Percentiles rank a stretch among this genome's conserved stretches.
Evolutionary conservation across 176 grass and related monocot species (phyloP).

Genomic region (Oryza glaberrima): DNA sequence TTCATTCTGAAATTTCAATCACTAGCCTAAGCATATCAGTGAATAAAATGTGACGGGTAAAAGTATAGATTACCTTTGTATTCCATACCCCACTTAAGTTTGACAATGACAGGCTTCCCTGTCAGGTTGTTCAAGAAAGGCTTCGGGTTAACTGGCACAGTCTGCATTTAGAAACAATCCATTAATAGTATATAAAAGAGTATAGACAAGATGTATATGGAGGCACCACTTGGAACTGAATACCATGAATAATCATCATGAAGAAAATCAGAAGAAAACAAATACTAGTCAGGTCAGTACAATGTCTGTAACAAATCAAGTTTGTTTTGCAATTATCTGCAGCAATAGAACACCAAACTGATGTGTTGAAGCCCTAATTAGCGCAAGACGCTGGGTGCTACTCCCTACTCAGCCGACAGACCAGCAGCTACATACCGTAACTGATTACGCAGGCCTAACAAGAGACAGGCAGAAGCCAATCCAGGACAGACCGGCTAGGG

Average conservation of each 20-base stretch:
- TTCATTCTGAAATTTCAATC: no score
- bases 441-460: neutral
- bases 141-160: conserved; percentile 94
- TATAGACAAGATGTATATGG: neutral
- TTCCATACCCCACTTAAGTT: conserved; percentile 99
- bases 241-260: neutral
- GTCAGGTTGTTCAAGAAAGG: conserved; percentile 96
- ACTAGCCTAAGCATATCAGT: neutral
- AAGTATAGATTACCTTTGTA: conserved; percentile 75
- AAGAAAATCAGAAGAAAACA: neutral
- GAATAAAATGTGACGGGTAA: conserved; percentile 5
- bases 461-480: neutral
- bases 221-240: neutral
- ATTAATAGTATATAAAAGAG: conserved; percentile 8
- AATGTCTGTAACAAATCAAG: neutral
- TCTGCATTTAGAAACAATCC: conserved; percentile 45
- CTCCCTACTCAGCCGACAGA: neutral
- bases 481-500: neutral
- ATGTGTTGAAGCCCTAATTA: neutral
- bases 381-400: neutral
- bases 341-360: neutral
- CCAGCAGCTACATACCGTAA: neutral
- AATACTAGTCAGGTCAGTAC: neutral
- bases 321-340: neutral
- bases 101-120: conserved; percentile 88